Evolutionary conservation across 1,284 basidiomycete genomes (phyloP), one percentile per base, ranked within the genome.

Genomic region (Pholiota adiposa): DNA sequence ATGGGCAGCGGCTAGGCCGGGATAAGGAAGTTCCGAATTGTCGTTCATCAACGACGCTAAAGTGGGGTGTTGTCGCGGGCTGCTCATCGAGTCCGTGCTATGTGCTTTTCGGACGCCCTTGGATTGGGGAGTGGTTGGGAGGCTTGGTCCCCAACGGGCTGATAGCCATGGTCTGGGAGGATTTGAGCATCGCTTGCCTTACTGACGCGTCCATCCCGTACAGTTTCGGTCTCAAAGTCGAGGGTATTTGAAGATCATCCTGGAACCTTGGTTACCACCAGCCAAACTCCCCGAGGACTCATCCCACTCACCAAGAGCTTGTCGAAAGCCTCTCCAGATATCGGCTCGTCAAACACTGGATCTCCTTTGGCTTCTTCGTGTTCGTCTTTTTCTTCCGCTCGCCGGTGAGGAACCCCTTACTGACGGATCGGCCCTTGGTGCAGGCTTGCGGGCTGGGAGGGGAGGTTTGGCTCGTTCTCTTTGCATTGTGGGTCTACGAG

Each of bases 161-260:
- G 11, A 81, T 72, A 25, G 83, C 79, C 67, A 94, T 78, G 12
- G 85, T 83, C 25, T 89, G 87, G 1, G 92, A 92, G 0, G 92
- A 93, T 68, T 91, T 93, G 57, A 96, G 77, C 90, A 96, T 94
- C n/a, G 91, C 90, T 2, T 90, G 90, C 69, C 95, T 95, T 38
- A 96, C 93, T 1, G 87, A 85, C 0, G 87, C 76, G 62, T 93
- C 92, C 83, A 96, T 91, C 21, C 84, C 84, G 40, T 81, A 78
- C 4, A 96, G 83, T 73, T 93, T 93, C 1, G 87, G 86, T 11
- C 93, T 83, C 16, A 94, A 77, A 9, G 84, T 86, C 0, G 83
- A 75, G 3, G 93, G 93, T 36, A 95, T 93, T 75, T 96, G 92
- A 48, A 94, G 84, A 56, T 93, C 90, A 70, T 94, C 90, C 92